A percentile compares a stretch with the other conserved stretches of the same genome.
Conservation (phyloP, 2,329 filamentous ascomycete genomes). For the Aureobasidium pullulans region DNA sequence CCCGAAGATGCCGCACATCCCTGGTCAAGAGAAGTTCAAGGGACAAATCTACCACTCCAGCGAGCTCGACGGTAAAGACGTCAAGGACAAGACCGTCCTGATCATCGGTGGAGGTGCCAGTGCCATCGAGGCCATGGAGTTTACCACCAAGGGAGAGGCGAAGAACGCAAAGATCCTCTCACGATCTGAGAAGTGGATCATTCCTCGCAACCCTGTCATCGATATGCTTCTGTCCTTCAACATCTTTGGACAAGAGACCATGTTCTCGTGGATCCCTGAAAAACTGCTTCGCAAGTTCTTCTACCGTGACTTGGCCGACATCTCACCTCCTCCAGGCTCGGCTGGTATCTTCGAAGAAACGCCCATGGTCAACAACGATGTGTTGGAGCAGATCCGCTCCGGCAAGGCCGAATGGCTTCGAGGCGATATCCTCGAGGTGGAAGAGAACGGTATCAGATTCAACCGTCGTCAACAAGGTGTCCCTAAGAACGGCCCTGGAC, state of each 20-base stretch:
- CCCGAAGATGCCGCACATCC: conserved; percentile 63
- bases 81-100: conserved; percentile 65
- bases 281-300: conserved; percentile 67
- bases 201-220: conserved; percentile 69
- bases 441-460: conserved; percentile 58
- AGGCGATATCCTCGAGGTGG: conserved; percentile 68
- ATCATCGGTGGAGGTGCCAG: conserved; percentile 74
- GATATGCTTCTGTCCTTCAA: conserved; percentile 69
- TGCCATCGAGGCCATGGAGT: conserved; percentile 76
- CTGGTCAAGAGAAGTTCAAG: conserved; percentile 63
- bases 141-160: conserved; percentile 60
- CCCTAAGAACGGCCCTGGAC: conserved; percentile 66
- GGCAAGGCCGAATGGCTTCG: conserved; percentile 72
- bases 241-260: conserved; percentile 69
- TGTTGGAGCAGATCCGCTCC: conserved; percentile 66
- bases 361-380: conserved; percentile 78
- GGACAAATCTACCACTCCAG: conserved; percentile 70
- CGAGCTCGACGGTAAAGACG: conserved; percentile 63
- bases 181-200: conserved; percentile 79
- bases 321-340: conserved; percentile 51
- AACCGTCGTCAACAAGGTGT: conserved; percentile 66
- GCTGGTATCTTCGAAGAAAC: conserved; percentile 74
- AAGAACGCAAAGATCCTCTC: conserved; percentile 65
- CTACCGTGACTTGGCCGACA: conserved; percentile 70
- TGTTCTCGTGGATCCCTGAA: conserved; percentile 72